Evolutionary conservation across 2,329 filamentous ascomycete genomes (phyloP), one percentile per base, ranked within the genome.

Genomic region (Cladosporium sp.): DNA sequence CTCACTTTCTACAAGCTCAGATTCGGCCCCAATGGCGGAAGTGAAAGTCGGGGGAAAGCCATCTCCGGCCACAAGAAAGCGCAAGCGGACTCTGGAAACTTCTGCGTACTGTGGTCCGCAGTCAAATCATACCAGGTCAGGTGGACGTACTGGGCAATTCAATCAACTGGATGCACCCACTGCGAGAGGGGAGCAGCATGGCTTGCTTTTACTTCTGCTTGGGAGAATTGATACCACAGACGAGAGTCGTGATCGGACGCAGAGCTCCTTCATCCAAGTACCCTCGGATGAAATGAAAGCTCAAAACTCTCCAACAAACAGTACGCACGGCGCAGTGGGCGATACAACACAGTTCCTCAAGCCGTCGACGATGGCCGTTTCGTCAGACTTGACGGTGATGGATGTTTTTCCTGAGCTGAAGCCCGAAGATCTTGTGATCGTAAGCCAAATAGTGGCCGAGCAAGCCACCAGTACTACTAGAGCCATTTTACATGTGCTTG

Each of bases 401-500:
- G 53, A 58, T 13, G 54, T 55, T 8, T 56, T 67, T 27, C 54
- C 49, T 22, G 61, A 57, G 13, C 18, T 48, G 15, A 41, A 32
- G 8, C 7, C n/a, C 15, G 43, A 60, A 12, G 66, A 69, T 51
- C 32, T 68, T 17, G 56, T 65, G 30, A 60, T 57, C 45, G 54
- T 67, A 17, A 64, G 65, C 18, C 67, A 69, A 44, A 50, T 68
- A 17, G 54, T 64, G n/a, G 58, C 59, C 41, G 65, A 68, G 43
- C 64, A 68, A 51, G 59, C 61, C 11, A 39, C 58, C 3, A 39
- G 40, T 22, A 27, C 40, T 8, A 38, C 39, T 8, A 27, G 19
- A 15, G 22, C 7, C 12, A 37, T 50, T 17, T 15, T 22, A 27
- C 20, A 17, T 18, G 38, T n/a, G 17, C n/a, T 50, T 29, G 47